Evolutionary conservation across 129 eudicot genomes (phyloP), one percentile per base, ranked within the genome.

Genomic region (Flaveria linearis): DNA sequence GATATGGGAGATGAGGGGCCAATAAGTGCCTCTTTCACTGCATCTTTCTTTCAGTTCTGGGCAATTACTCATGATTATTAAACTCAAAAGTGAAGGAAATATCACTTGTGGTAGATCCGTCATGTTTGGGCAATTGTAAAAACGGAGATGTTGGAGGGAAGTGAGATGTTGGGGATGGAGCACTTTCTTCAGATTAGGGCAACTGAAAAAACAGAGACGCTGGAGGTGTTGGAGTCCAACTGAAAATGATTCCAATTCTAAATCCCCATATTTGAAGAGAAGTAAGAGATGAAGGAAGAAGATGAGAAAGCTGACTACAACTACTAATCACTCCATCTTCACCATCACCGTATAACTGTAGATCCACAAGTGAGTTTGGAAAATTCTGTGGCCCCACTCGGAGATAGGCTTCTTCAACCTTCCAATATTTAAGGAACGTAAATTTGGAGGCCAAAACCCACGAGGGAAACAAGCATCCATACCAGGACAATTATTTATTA

Each of bases 241-340:
- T 42, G 63, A 45, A 62, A 53, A 0, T 7, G 55, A 41, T 47
- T 75, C 53, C 60, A 81, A 12, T 28, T 81, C 26, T 0, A 30
- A 69, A 61, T 0, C 0, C 23, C 0, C 0, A 0, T 49, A 81
- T 56, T 3, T 0, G 0, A 3, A 75, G 65, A 18, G 0, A 0
- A 55, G 20, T 66, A 52, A 81, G 76, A 74, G 76, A 67, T 45
- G 74, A 28, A 55, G 75, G 80, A 55, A 80, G 64, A 28, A 74
- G 50, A 67, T 51, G 43, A 10, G 74, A 49, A 9, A 76, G 8
- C 0, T 17, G 41, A 47, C 72, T 76, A 14, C 16, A 49, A 47
- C 16, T 17, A 11, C 18, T 33, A 1, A 26, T 26, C 30, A 2
- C 62, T 9, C 18, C 49, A 25, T 58, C 66, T 3, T 56, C 73